phyloP scores from a whole-genome alignment of 305 asterid species.

The Fraxinus platypoda region DNA sequence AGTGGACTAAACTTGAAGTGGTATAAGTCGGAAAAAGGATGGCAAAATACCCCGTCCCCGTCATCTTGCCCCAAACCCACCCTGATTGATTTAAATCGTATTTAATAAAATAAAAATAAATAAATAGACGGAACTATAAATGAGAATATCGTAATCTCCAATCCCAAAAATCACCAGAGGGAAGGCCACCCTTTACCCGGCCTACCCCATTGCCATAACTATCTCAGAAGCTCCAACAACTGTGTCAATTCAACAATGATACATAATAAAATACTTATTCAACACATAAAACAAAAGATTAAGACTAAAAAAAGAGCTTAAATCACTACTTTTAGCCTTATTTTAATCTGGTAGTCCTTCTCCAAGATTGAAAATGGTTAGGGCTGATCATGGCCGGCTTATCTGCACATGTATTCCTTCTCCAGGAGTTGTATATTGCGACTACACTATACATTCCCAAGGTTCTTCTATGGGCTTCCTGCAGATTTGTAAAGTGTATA shows the following conservation, averaged over 20 bases:
- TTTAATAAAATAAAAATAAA: not conserved
- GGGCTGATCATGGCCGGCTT: not conserved
- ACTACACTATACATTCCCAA: not conserved
- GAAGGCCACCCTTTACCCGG: not conserved
- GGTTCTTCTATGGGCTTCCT: not conserved
- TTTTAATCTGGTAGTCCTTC: not conserved
- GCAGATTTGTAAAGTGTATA: not conserved
- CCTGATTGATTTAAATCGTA: not conserved
- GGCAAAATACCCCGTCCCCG: not conserved
- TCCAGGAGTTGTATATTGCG: not conserved
- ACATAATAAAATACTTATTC: not conserved
- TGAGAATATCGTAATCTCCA: not conserved
- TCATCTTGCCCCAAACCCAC: not conserved
- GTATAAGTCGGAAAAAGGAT: not conserved
- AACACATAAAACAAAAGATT: not conserved
- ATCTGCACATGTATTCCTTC: not conserved
- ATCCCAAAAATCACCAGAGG: not conserved
- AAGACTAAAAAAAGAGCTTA: not conserved
- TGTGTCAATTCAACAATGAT: not conserved
- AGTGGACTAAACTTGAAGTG: not conserved
- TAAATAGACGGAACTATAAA: not conserved
- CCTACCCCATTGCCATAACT: not conserved
- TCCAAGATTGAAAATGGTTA: not conserved
- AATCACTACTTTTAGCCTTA: not conserved
- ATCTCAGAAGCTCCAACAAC: not conserved